Conservation (phyloP, 2,329 filamentous ascomycete species). For the Neofusicoccum laricinum region DNA sequence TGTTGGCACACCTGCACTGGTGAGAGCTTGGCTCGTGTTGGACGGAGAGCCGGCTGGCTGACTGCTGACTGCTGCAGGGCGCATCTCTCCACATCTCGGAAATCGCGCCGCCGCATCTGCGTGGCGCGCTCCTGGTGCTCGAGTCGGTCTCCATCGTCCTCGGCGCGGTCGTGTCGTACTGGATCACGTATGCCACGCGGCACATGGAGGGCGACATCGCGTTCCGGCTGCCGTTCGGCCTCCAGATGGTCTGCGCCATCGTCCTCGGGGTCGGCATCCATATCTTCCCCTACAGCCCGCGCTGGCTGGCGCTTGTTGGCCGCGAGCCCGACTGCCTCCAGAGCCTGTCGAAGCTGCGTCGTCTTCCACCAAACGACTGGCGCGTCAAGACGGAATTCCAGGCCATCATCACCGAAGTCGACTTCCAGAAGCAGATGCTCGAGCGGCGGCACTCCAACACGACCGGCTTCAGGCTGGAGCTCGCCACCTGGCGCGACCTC, state of each 20-base stretch:
- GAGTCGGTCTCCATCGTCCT: constrained; percentile 43
- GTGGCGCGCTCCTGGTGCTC: constrained; percentile 54
- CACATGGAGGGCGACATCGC: constrained; percentile 44
- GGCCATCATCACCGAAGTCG: constrained; percentile 21
- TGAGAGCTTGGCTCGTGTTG: constrained; percentile 24
- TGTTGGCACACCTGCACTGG: constrained; percentile 29
- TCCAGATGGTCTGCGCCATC: constrained; percentile 42
- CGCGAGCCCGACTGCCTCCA: constrained; percentile 29
- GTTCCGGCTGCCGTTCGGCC: constrained; percentile 47
- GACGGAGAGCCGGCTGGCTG: constrained; percentile 24
- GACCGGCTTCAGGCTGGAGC: not conserved
- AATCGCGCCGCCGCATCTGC: constrained; percentile 64
- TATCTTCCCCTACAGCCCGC: constrained; percentile 32
- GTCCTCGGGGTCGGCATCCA: constrained; percentile 29
- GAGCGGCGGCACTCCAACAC: not conserved
- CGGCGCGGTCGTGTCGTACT: constrained; percentile 42
- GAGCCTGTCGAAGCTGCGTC: constrained; percentile 28
- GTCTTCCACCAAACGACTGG: constrained; percentile 18
- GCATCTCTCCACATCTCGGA: constrained; percentile 74
- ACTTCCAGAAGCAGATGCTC: constrained; percentile 16
- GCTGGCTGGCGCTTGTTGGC: constrained; percentile 31
- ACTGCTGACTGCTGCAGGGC: constrained; percentile 29
- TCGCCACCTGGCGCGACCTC: constrained; percentile 39
- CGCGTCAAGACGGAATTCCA: constrained; percentile 21
- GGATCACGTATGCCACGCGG: constrained; percentile 42